A percentile compares a stretch with the other conserved stretches of the same genome.
Evolutionary conservation across 2,329 filamentous ascomycete species (phyloP).

Genomic region (Colletotrichum spinosum): DNA sequence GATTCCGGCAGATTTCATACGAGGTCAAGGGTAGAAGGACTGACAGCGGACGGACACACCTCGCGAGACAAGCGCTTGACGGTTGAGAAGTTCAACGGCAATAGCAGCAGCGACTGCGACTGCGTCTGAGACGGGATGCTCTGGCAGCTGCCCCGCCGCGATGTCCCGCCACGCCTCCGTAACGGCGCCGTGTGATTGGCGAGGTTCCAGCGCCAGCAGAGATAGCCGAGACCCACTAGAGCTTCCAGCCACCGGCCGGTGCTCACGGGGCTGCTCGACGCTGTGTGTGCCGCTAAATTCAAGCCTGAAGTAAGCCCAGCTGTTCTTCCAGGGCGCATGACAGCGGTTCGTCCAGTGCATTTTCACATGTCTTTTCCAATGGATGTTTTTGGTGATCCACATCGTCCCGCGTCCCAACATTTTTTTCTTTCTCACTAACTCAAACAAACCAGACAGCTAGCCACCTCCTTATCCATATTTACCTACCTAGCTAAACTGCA

Average conservation of each 20-base stretch:
- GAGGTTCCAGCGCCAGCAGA: slow-evolving; percentile 34
- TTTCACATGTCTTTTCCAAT: slow-evolving; percentile 20
- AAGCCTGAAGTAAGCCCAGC: neutral
- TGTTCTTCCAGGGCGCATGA: neutral
- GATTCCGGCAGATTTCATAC: slow-evolving; percentile 26
- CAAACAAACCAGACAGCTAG: too few relatives aligned
- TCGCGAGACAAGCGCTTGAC: neutral
- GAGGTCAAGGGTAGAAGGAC: slow-evolving; percentile 13
- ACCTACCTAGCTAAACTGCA: too few relatives aligned
- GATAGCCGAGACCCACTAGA: slow-evolving; percentile 36
- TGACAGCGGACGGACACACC: too few relatives aligned
- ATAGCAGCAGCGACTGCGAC: too few relatives aligned
- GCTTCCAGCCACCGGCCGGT: slow-evolving; percentile 33
- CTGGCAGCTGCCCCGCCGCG: slow-evolving; percentile 9
- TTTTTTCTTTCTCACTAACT: neutral
- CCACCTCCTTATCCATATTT: too few relatives aligned
- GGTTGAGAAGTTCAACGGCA: neutral
- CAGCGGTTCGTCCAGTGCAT: neutral
- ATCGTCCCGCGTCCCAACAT: slow-evolving; percentile 27
- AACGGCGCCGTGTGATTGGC: slow-evolving; percentile 36
- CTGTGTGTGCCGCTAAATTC: neutral
- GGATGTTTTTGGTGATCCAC: too few relatives aligned
- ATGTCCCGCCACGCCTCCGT: slow-evolving; percentile 28
- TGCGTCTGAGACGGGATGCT: too few relatives aligned
- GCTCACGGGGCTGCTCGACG: slow-evolving; percentile 31